Evolutionary conservation across 2,329 filamentous ascomycete species (phyloP).

Genomic region (Cordyceps pruinosa): DNA sequence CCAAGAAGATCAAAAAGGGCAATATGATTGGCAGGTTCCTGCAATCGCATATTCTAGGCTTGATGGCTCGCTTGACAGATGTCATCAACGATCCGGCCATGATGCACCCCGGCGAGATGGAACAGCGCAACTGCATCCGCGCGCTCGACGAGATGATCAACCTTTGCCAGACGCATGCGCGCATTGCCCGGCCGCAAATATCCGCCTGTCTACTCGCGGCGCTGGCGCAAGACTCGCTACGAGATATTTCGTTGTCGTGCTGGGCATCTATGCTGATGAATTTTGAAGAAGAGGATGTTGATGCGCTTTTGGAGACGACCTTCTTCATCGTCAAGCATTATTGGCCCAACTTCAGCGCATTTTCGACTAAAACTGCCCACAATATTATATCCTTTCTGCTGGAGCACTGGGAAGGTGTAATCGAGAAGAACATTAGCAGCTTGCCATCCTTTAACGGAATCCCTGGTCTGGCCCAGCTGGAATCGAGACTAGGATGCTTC

Average conservation of each 20-base stretch:
- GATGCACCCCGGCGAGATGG: constrained; percentile 48
- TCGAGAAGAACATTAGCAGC: constrained; percentile 63
- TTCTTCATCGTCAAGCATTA: constrained; percentile 80
- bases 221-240: constrained; percentile 66
- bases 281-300: constrained; percentile 72
- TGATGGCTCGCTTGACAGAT: constrained; percentile 77
- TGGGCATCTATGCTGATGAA: constrained; percentile 75
- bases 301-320: constrained; percentile 75
- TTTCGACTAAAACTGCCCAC: constrained; percentile 53
- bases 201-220: constrained; percentile 88
- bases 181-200: constrained; percentile 83
- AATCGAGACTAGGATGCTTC: constrained; percentile 56
- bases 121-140: constrained; percentile 70
- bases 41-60: constrained; percentile 74
- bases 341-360: constrained; percentile 61
- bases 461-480: constrained; percentile 59
- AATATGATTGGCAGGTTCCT: constrained; percentile 68
- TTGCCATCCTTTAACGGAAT: constrained; percentile 74
- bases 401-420: constrained; percentile 49
- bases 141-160: constrained; percentile 85
- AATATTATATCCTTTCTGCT: constrained; percentile 60
- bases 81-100: constrained; percentile 61
- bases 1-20: constrained; percentile 41
- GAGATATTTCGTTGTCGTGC: constrained; percentile 70
- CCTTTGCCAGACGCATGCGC: constrained; percentile 65